Conservation (phyloP, 208 protist species). For the Tritrichomonas musculus region DNA sequence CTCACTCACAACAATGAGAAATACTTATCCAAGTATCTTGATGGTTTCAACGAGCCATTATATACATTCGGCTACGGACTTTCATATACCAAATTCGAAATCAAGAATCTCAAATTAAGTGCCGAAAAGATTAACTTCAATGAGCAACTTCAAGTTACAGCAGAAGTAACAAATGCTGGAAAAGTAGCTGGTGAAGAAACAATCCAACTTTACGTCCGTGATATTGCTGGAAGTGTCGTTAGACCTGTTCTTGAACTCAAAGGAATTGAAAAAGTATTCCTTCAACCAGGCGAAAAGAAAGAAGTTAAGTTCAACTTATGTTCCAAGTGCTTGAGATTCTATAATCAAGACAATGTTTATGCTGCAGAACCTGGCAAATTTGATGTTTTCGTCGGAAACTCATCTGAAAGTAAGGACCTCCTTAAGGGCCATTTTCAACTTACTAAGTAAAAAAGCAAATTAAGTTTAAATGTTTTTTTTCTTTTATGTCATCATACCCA, state of each 20-base stretch:
- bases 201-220: constrained; percentile 35
- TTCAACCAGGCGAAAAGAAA: not conserved
- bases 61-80: constrained; percentile 50
- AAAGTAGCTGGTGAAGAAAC: not conserved
- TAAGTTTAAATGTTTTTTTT: too few relatives aligned
- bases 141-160: not conserved
- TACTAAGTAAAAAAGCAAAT: too few relatives aligned
- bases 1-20: constrained; percentile 5
- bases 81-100: constrained; percentile 39
- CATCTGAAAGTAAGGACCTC: not conserved
- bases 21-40: constrained; percentile 44
- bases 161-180: not conserved
- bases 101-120: not conserved
- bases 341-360: not conserved
- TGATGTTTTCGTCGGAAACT: constrained; percentile 29
- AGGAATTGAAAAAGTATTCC: not conserved
- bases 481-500: too few relatives aligned
- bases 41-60: not conserved
- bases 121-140: not conserved
- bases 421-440: too few relatives aligned
- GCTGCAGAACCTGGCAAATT: not conserved
- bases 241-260: not conserved
- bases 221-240: not conserved
- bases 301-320: not conserved
- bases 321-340: not conserved